A percentile compares a stretch with the other conserved stretches of the same genome.
Evolutionary conservation across 1,139 yeast species (phyloP).

Genomic region (Saccharomyces hybrid): DNA sequence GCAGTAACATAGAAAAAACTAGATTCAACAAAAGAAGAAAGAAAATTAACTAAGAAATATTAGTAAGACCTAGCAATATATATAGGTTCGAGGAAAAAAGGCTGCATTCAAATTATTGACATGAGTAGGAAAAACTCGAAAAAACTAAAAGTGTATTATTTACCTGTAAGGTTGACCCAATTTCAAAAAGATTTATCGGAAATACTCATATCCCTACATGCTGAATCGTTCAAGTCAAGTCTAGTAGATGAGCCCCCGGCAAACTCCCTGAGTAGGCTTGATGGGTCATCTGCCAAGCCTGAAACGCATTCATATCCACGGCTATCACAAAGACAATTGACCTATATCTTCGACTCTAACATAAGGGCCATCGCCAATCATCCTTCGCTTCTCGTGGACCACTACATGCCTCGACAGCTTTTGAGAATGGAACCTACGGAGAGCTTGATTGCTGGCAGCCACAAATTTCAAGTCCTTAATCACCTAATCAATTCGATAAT

Average conservation of each 20-base stretch:
- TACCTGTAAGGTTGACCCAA: slow-evolving; percentile 50
- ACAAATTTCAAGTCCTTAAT: slow-evolving; percentile 51
- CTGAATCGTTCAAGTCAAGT: slow-evolving; percentile 33
- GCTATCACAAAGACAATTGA: slow-evolving; percentile 31
- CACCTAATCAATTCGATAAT: slow-evolving; percentile 37
- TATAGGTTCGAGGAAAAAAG: not conserved
- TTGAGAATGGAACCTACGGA: slow-evolving; percentile 58
- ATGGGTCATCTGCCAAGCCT: not conserved
- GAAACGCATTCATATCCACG: slow-evolving; percentile 12
- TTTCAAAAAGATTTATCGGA: slow-evolving; percentile 55
- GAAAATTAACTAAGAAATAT: not conserved
- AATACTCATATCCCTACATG: slow-evolving; percentile 46
- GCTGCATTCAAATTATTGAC: not conserved
- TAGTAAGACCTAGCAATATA: not conserved
- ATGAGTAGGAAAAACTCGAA: slow-evolving; percentile 1
- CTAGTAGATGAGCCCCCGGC: slow-evolving; percentile 10
- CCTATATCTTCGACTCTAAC: slow-evolving; percentile 43
- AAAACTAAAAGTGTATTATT: slow-evolving; percentile 34
- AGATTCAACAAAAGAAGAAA: not conserved
- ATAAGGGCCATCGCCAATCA: slow-evolving; percentile 48
- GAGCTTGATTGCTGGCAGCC: slow-evolving; percentile 45
- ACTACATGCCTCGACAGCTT: slow-evolving; percentile 62
- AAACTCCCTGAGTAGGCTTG: not conserved
- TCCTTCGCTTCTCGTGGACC: slow-evolving; percentile 65
- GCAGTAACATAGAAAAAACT: not conserved